Evolutionary conservation across 495 filamentous ascomycete genomes (phyloP), one percentile per base, ranked within the genome.

Genomic region (Tuber borchii): DNA sequence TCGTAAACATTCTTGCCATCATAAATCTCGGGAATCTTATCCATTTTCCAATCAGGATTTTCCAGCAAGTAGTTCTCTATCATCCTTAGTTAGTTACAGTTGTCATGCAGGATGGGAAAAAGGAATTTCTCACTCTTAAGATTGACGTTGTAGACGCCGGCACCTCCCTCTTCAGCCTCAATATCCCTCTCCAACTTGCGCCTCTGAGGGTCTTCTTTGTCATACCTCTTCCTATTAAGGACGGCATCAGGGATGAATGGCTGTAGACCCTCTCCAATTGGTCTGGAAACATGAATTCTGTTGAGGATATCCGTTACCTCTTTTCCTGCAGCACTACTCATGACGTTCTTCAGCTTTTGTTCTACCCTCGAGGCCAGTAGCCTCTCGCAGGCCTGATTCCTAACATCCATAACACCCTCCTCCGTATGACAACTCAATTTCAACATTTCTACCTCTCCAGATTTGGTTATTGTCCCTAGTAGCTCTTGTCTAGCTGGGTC

Each of bases 1-100:
- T 99, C 95, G 86, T 93, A 93, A 45, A 99, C 93, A 85, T 99
- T 98, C 87, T 93, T 93, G 83, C 95, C 95, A 80, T 97, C 90
- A 85, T 92, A 91, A 61, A 95, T 87, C 84, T 99, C 96, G 40
- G 96, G 96, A 19, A 97, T 91, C 85, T 92, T 95, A 86, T 99
- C 95, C 82, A 97, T 88, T 83, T 96, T 97, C 95, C 95, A 97
- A 22, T 95, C 92, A 39, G 90, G 88, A 81, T 97, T 87, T 31
- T 90, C 93, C 72, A 97, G 88, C 2, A 92, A 84, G 85, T 97
- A 99, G 78, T 94, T 91, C 80, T 91, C 56, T 65, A 2, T 34
- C 31, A 31, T 26, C 56, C 2, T 65, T 34, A 71, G 44, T 71
- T n/a, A 45, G 22, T 46, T n/a, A 19, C n/a, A 14, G n/a, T 6